Evolutionary conservation across 164 flowering plant genomes (phyloP), one percentile per base, ranked within the genome.

Genomic region (Vitis cinerea): DNA sequence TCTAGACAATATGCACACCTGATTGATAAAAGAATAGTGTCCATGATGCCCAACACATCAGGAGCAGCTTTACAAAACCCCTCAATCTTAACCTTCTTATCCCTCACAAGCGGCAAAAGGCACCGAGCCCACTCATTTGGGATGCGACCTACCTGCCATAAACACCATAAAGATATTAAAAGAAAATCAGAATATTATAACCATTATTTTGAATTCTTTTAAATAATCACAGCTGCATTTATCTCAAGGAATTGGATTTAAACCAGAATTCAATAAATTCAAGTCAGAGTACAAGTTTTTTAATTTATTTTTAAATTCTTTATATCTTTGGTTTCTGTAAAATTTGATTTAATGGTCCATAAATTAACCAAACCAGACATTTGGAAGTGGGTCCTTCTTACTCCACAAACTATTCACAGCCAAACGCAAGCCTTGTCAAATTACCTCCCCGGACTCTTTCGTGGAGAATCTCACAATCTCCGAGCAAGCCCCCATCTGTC

Each of bases 61-160:
- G 97, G 95, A 77, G 90, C 85, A 73, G 63, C 85, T 77, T 86
- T 92, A 72, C 92, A 91, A 48, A 27, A 64, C 0, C 97, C 99
- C 72, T 90, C 83, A 62, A 92, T 80, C 70, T 69, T 79, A 52
- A 92, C 78, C 82, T 96, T 96, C 70, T 79, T 83, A 59, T 87
- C 95, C 65, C 85, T 88, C 77, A 96, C 94, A 37, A 96, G 88
- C 0, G 97, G 98, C 78, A 92, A 59, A 19, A 96, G 85, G 72
- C 95, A 87, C 65, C 99, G 85, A 14, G 94, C 90, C 99, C 99
- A 96, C 69, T 96, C 98, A 76, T 91, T 91, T 0, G 99, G 98
- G 69, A 96, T 93, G 47, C 99, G 85, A 63, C 99, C 99, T 86
- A 96, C 83, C 99, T 96, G 84, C 69, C 64, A 64, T 8, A 63